Percentiles rank a stretch among this genome's conserved stretches.
These are phyloP conservation scores for Ustilago tritici DNA, from an alignment of 1,284 basidiomycete genomes.

Conservation along the genomic window DNA sequence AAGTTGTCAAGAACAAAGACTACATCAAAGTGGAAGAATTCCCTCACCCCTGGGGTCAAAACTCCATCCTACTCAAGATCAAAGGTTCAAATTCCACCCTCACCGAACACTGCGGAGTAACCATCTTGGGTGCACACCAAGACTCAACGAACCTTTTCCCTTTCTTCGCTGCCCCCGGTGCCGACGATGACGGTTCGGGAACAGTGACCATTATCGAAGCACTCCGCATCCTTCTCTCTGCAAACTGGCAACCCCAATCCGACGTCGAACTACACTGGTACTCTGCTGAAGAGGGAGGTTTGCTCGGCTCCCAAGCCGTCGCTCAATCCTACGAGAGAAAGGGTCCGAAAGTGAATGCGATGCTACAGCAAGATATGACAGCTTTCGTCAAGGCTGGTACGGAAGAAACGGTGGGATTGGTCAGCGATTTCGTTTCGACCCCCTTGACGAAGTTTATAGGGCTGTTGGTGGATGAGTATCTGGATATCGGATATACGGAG, in stretches of 20 bases:
- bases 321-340: constrained; percentile 80
- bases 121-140: constrained; percentile 85
- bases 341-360: constrained; percentile 78
- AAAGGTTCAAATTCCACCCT: constrained; percentile 45
- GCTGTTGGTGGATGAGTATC: constrained; percentile 77
- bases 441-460: constrained; percentile 81
- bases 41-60: constrained; percentile 90
- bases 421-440: constrained; percentile 85
- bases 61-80: constrained; percentile 77
- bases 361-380: constrained; percentile 75
- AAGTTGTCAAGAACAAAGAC: constrained; percentile 25
- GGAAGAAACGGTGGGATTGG: constrained; percentile 86
- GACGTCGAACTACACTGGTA: constrained; percentile 97
- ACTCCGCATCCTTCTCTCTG: constrained; percentile 83
- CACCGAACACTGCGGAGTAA: constrained; percentile 70
- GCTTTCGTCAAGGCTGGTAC: constrained; percentile 95
- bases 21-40: constrained; percentile 83
- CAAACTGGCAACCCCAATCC: constrained; percentile 79
- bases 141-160: constrained; percentile 75
- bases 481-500: constrained; percentile 69
- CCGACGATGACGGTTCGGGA: constrained; percentile 89
- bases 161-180: constrained; percentile 67
- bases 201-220: constrained; percentile 91
- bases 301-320: constrained; percentile 92
- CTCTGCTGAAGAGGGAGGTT: constrained; percentile 90